Conservation (phyloP, 257 asterid species). For the Knoxia roxburghii region DNA sequence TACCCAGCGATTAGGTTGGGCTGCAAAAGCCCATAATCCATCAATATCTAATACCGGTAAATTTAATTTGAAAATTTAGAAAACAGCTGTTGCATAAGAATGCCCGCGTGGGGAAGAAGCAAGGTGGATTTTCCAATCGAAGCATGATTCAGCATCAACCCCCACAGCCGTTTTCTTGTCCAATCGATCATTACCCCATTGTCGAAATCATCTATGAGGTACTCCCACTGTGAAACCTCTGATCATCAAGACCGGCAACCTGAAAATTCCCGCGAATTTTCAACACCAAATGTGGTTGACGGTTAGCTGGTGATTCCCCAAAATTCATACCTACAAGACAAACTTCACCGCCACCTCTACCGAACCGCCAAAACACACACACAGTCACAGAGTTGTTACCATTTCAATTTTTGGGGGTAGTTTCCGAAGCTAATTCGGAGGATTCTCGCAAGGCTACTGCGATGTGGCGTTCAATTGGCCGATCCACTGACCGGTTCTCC, state of each 20-base stretch:
- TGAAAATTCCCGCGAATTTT: constrained; percentile 3
- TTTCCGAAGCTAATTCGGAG: not conserved
- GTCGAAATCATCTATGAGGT: not conserved
- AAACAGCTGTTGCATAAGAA: not conserved
- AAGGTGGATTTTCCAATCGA: not conserved
- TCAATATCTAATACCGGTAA: too few relatives aligned
- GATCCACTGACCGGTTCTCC: constrained; percentile 21
- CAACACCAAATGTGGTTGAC: constrained; percentile 1
- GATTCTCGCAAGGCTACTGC: not conserved
- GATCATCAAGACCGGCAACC: not conserved
- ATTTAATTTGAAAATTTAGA: too few relatives aligned
- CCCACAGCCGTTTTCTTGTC: not conserved
- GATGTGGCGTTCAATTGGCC: constrained; percentile 19
- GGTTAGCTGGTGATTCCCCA: constrained; percentile 2
- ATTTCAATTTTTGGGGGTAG: not conserved
- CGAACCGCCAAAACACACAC: not conserved
- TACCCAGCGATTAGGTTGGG: too few relatives aligned
- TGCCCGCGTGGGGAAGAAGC: not conserved
- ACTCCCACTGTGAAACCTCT: too few relatives aligned
- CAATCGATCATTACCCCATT: not conserved
- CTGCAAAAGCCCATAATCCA: too few relatives aligned
- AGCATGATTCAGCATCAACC: not conserved
- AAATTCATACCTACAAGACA: not conserved
- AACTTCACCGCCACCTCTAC: not conserved
- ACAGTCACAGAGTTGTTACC: not conserved